Evolutionary conservation across 1,284 basidiomycete species (phyloP).

Genomic region (Sanghuangporus weigelae): DNA sequence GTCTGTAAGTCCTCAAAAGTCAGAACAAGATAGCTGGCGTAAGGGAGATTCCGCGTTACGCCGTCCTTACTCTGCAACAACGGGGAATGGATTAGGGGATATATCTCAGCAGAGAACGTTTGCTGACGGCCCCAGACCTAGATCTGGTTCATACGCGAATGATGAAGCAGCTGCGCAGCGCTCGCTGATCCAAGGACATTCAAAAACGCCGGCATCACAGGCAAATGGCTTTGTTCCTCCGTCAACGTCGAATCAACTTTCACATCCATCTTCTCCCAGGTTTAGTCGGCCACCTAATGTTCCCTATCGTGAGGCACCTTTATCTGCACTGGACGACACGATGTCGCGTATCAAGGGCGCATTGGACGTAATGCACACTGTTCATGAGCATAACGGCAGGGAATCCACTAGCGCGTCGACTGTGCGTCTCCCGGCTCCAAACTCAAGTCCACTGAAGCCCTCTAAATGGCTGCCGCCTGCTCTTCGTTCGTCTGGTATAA

Average conservation of each 20-base stretch:
- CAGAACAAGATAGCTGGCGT: constrained; percentile 10
- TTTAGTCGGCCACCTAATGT: constrained; percentile 14
- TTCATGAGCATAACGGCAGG: constrained; percentile 7
- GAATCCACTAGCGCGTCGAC: constrained; percentile 19
- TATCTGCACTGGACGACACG: constrained; percentile 76
- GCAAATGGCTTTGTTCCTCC: not conserved
- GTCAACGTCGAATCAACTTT: not conserved
- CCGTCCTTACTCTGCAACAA: not conserved
- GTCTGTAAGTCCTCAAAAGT: not conserved
- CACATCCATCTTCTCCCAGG: constrained; percentile 9
- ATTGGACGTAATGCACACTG: constrained; percentile 60
- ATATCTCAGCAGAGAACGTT: not conserved
- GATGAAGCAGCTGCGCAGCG: not conserved
- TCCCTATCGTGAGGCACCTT: constrained; percentile 60
- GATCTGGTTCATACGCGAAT: not conserved
- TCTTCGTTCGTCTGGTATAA: constrained; percentile 29
- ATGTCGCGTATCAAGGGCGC: constrained; percentile 89
- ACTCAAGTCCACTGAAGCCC: constrained; percentile 21
- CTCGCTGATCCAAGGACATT: not conserved
- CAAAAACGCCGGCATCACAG: not conserved
- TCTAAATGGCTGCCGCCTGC: constrained; percentile 55
- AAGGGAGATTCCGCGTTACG: not conserved
- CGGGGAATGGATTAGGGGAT: not conserved
- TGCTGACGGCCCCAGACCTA: not conserved
- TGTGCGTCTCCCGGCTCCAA: constrained; percentile 19